Evolutionary conservation across 352 stramenopile genomes (phyloP).

Genomic region (Phytophthora pisi): DNA sequence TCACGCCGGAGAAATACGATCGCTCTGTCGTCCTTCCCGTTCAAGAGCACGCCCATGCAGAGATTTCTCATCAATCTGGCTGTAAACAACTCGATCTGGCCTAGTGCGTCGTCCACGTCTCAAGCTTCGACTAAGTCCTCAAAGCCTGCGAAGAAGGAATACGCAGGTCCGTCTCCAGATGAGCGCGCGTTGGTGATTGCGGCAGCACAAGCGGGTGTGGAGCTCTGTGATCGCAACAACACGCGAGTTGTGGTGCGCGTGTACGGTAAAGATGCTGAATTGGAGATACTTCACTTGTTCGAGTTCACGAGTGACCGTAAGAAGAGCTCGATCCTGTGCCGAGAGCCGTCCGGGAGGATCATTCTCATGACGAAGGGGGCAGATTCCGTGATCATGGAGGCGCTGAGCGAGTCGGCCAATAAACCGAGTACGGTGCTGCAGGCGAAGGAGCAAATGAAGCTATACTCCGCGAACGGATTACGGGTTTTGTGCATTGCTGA

Average conservation of each 20-base stretch:
- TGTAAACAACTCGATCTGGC: conserved; percentile 64
- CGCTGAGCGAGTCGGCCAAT: conserved; percentile 40
- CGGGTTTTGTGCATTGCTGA: conserved; percentile 79
- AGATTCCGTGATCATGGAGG: conserved; percentile 82
- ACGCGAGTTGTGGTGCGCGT: conserved; percentile 36
- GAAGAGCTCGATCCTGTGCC: conserved; percentile 67
- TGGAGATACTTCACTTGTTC: conserved; percentile 64
- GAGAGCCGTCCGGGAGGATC: conserved; percentile 37
- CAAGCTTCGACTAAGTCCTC: background rate
- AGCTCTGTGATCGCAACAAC: conserved; percentile 43
- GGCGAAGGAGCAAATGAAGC: conserved; percentile 54
- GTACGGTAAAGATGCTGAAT: conserved; percentile 31
- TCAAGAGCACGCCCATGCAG: conserved; percentile 34
- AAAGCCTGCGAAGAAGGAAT: conserved; percentile 38
- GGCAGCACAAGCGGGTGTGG: conserved; percentile 50
- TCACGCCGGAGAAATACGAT: conserved; percentile 18
- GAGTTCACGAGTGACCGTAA: conserved; percentile 74
- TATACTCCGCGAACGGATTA: conserved; percentile 64
- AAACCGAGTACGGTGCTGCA: conserved; percentile 32
- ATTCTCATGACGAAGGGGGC: conserved; percentile 86
- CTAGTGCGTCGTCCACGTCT: conserved; percentile 15
- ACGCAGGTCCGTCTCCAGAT: conserved; percentile 83
- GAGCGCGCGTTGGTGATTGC: conserved; percentile 72
- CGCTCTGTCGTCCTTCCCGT: conserved; percentile 4
- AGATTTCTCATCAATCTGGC: conserved; percentile 63